These are phyloP conservation scores for Pueraria montana DNA, from an alignment of 306 rosid genomes.

Conservation along the genomic window DNA sequence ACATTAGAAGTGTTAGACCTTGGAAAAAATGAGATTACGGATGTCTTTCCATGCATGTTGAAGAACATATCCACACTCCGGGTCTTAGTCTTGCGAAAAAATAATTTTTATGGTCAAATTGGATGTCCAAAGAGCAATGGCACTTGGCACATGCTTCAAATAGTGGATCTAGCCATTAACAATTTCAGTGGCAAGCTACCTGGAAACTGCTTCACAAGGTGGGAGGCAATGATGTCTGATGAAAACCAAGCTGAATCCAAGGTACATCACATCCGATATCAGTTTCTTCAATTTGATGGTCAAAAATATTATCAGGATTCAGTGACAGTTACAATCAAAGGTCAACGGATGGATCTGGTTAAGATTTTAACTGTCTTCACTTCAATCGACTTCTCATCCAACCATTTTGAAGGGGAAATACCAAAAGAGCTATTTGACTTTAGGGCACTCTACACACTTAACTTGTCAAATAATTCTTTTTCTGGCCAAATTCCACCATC, in stretches of 20 bases:
- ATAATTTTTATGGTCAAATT: conserved; percentile 48
- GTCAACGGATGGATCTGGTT: conserved; percentile 40
- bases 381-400: conserved; percentile 63
- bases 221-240: conserved; percentile 58
- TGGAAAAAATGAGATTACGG: conserved; percentile 42
- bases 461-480: conserved; percentile 64
- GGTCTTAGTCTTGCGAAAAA: conserved; percentile 56
- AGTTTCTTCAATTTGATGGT: neutral
- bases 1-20: conserved; percentile 50
- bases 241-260: conserved; percentile 1
- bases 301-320: conserved; percentile 56
- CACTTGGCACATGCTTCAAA: conserved; percentile 59
- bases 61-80: conserved; percentile 54
- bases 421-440: conserved; percentile 58
- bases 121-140: conserved; percentile 42
- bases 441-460: conserved; percentile 52
- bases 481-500: conserved; percentile 55
- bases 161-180: conserved; percentile 63
- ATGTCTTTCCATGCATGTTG: conserved; percentile 54
- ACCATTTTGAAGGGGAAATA: conserved; percentile 57
- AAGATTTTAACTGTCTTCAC: conserved; percentile 57
- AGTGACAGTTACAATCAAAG: conserved; percentile 57
- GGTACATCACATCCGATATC: conserved; percentile 29
- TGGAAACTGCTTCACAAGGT: conserved; percentile 37
- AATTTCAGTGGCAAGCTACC: conserved; percentile 55